A percentile compares a stretch with the other conserved stretches of the same genome.
Conservation (phyloP, 345 rosid genomes). For the Citrus australasica region DNA sequence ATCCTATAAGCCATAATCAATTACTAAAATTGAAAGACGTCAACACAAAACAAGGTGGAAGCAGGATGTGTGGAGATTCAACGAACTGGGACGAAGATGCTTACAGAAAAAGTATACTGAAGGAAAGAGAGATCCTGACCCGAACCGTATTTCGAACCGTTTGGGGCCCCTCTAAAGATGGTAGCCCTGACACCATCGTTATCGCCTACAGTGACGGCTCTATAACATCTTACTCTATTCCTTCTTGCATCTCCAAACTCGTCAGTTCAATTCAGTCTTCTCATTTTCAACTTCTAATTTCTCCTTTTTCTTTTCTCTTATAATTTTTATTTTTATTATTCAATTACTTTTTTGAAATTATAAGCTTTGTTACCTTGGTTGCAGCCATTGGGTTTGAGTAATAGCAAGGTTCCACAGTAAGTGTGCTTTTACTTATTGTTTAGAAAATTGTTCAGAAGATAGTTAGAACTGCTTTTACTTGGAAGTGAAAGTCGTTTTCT, state of each 20-base stretch:
- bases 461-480: neutral
- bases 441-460: neutral
- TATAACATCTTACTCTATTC: slow-evolving; percentile 64
- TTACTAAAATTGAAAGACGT: neutral
- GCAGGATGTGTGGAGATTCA: slow-evolving; percentile 59
- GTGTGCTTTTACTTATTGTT: slow-evolving; percentile 2
- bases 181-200: slow-evolving; percentile 56
- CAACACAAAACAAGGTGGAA: neutral
- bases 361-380: neutral
- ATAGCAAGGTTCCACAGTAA: slow-evolving; percentile 39
- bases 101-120: slow-evolving; percentile 63
- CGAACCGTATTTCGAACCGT: slow-evolving; percentile 76
- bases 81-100: slow-evolving; percentile 75
- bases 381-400: slow-evolving; percentile 42
- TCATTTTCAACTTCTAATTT: neutral
- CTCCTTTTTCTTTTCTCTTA: no score
- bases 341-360: neutral
- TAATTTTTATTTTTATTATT: neutral
- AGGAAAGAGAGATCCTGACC: slow-evolving; percentile 62
- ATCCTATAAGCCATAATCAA: no score
- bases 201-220: slow-evolving; percentile 84
- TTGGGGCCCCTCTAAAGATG: slow-evolving; percentile 66
- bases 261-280: slow-evolving; percentile 24
- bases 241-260: slow-evolving; percentile 56
- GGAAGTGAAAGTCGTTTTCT: neutral